A percentile compares a stretch with the other conserved stretches of the same genome.
phyloP scores from a whole-genome alignment of 2,329 filamentous ascomycete species.

The Lanzia echinophila region DNA sequence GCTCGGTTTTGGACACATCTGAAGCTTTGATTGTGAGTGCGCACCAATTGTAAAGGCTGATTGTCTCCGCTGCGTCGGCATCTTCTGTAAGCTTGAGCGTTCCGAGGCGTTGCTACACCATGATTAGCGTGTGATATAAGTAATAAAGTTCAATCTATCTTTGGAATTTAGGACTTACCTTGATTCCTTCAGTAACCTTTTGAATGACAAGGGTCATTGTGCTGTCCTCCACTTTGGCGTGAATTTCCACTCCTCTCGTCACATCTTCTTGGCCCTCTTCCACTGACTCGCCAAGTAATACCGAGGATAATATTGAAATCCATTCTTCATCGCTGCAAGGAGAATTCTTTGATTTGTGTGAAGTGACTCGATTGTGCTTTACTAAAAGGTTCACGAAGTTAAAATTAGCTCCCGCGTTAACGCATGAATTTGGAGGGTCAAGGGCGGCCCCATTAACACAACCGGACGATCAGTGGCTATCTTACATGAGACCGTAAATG shows the following conservation, averaged over 20 bases:
- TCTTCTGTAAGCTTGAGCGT: slow-evolving; percentile 50
- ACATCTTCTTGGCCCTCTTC: slow-evolving; percentile 41
- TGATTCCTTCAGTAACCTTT: slow-evolving; percentile 61
- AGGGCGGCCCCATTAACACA: slow-evolving; percentile 12
- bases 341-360: slow-evolving; percentile 47
- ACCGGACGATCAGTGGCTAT: slow-evolving; percentile 19
- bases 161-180: slow-evolving; percentile 39
- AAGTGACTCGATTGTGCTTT: slow-evolving; percentile 47
- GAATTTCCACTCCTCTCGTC: slow-evolving; percentile 55
- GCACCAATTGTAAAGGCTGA: slow-evolving; percentile 67
- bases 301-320: slow-evolving; percentile 51
- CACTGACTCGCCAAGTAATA: slow-evolving; percentile 42
- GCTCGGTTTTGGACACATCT: slow-evolving; percentile 10
- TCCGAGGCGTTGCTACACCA: slow-evolving; percentile 59
- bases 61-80: slow-evolving; percentile 43
- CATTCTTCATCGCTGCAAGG: slow-evolving; percentile 58
- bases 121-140: slow-evolving; percentile 13
- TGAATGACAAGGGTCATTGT: slow-evolving; percentile 57
- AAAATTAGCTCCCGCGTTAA: slow-evolving; percentile 24
- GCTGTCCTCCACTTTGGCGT: slow-evolving; percentile 49
- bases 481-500: slow-evolving; percentile 26
- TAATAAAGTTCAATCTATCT: neutral
- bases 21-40: slow-evolving; percentile 43
- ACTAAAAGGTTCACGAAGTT: slow-evolving; percentile 34
- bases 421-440: slow-evolving; percentile 24